phyloP scores from a whole-genome alignment of 1,284 basidiomycete genomes.

The Agroathelia rolfsii region DNA sequence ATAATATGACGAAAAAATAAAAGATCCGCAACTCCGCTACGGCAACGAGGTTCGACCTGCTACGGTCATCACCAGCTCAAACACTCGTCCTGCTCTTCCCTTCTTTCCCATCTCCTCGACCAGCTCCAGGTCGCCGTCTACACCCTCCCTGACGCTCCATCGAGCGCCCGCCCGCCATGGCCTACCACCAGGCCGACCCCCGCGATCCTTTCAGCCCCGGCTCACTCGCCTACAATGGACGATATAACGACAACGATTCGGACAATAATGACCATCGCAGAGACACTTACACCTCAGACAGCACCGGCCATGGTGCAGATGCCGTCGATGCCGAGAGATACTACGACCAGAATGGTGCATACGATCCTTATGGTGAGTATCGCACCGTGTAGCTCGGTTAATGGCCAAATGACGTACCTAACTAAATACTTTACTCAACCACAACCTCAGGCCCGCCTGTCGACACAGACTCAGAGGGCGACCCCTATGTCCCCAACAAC shows the following conservation, averaged over 20 bases:
- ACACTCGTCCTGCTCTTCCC: too few relatives aligned
- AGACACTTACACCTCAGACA: conserved; percentile 63
- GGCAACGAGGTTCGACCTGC: too few relatives aligned
- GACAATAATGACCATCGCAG: conserved; percentile 55
- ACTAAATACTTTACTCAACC: neutral
- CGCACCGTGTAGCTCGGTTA: too few relatives aligned
- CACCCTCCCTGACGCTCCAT: neutral
- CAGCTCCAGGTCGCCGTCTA: neutral
- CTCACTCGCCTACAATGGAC: conserved; percentile 28
- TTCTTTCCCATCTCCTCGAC: too few relatives aligned
- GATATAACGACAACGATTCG: conserved; percentile 71
- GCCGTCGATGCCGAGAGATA: conserved; percentile 44
- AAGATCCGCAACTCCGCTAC: too few relatives aligned
- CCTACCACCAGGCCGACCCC: conserved; percentile 18
- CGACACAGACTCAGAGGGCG: conserved; percentile 71
- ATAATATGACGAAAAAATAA: too few relatives aligned
- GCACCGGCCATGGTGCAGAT: conserved; percentile 40
- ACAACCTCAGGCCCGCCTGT: conserved; percentile 38
- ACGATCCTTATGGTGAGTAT: conserved; percentile 54
- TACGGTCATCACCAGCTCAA: too few relatives aligned
- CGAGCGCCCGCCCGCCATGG: neutral
- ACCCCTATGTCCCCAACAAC: conserved; percentile 62
- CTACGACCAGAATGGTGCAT: conserved; percentile 53
- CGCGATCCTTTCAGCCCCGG: conserved; percentile 46
- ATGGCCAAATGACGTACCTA: too few relatives aligned